A percentile compares a stretch with the other conserved stretches of the same genome.
These are phyloP conservation scores for Fusarium sp. DNA, from an alignment of 2,329 filamentous ascomycete genomes.

Conservation along the genomic window DNA sequence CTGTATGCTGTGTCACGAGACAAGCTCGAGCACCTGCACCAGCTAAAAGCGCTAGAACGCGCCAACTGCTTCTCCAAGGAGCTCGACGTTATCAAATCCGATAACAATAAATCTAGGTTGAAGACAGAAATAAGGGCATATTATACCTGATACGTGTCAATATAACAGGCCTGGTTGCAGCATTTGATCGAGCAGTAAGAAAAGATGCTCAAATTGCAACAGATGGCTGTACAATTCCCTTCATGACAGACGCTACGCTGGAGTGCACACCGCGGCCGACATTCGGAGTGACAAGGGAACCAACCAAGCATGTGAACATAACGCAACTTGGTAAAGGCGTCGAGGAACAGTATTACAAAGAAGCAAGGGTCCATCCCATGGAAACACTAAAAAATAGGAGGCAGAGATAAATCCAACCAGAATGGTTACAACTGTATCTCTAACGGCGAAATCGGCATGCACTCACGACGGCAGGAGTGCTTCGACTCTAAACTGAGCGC, in stretches of 20 bases:
- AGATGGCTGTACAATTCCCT: too few species aligned
- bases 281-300: slow-evolving; percentile 9
- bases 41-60: background rate
- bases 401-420: too few species aligned
- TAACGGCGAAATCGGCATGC: background rate
- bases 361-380: too few species aligned
- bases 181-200: background rate
- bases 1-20: background rate
- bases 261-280: background rate
- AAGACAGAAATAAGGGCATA: too few species aligned
- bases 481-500: background rate
- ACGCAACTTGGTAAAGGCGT: background rate
- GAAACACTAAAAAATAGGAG: background rate
- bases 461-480: background rate
- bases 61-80: background rate
- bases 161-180: too few species aligned
- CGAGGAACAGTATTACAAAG: too few species aligned
- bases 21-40: slow-evolving; percentile 4
- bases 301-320: background rate
- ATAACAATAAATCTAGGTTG: background rate
- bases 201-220: background rate
- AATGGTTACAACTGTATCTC: too few species aligned
- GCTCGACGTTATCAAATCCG: background rate
- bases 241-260: too few species aligned
- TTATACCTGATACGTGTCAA: too few species aligned